Evolutionary conservation across 768 basidiomycete genomes (phyloP).

Genomic region (Austroboletus festivus): DNA sequence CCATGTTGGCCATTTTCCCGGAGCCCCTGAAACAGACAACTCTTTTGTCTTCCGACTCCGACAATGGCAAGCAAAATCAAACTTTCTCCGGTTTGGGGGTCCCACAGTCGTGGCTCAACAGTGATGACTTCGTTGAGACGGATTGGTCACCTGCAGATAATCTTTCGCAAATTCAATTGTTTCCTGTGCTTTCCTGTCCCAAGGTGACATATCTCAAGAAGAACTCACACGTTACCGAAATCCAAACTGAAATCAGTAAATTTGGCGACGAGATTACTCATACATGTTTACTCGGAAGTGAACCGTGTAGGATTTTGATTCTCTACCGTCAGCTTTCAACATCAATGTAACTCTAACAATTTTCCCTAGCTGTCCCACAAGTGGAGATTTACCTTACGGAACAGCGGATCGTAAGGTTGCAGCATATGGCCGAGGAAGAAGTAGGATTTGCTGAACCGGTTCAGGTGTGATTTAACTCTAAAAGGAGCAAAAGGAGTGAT

Average conservation of each 20-base stretch:
- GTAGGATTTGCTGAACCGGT: slow-evolving; percentile 1
- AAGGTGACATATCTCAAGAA: slow-evolving; percentile 80
- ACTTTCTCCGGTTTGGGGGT: slow-evolving; percentile 32
- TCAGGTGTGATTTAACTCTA: slow-evolving; percentile 13
- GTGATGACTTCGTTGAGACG: slow-evolving; percentile 79
- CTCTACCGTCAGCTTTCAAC: slow-evolving; percentile 1
- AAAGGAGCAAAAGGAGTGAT: not conserved
- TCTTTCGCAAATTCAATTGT: slow-evolving; percentile 60
- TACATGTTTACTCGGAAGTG: slow-evolving; percentile 70
- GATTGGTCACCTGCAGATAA: slow-evolving; percentile 54
- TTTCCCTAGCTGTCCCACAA: slow-evolving; percentile 50
- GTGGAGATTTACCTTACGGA: slow-evolving; percentile 62
- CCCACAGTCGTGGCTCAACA: slow-evolving; percentile 67
- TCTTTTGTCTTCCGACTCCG: slow-evolving; percentile 43
- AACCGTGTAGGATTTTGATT: slow-evolving; percentile 60
- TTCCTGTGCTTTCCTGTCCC: slow-evolving; percentile 75
- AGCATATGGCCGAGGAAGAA: slow-evolving; percentile 16
- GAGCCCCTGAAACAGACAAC: slow-evolving; percentile 67
- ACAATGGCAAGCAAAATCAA: slow-evolving; percentile 38
- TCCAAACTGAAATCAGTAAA: slow-evolving; percentile 54
- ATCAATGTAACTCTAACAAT: slow-evolving; percentile 4
- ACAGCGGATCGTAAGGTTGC: slow-evolving; percentile 52
- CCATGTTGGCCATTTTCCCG: slow-evolving; percentile 71
- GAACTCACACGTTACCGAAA: slow-evolving; percentile 41
- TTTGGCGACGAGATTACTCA: slow-evolving; percentile 88